Percentiles rank a stretch among this genome's conserved stretches.
phyloP scores from a whole-genome alignment of 805 yeast species.

The Candida nonsorbophila region DNA sequence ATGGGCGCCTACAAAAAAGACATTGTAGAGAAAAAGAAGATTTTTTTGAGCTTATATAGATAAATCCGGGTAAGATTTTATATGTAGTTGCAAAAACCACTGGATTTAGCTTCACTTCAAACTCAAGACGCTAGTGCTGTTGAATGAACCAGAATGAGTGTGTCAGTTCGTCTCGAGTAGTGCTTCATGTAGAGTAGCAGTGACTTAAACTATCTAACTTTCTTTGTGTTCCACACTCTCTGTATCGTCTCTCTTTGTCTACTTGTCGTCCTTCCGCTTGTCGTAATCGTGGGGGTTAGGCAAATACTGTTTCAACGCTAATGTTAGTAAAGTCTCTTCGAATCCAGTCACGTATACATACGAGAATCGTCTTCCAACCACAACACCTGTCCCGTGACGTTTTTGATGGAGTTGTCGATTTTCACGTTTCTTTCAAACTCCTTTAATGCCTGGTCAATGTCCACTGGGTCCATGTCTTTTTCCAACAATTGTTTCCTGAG shows the following conservation, averaged over 20 bases:
- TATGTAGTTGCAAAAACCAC: too few relatives aligned
- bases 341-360: constrained; percentile 12
- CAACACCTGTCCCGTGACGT: constrained; percentile 48
- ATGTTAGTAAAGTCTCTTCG: constrained; percentile 12
- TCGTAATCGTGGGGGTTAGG: constrained; percentile 64
- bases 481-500: constrained; percentile 56
- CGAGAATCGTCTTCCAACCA: constrained; percentile 56
- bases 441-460: constrained; percentile 45
- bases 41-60: too few relatives aligned
- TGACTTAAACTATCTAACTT: too few relatives aligned
- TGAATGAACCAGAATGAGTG: too few relatives aligned
- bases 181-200: too few relatives aligned
- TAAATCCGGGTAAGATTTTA: too few relatives aligned
- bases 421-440: constrained; percentile 57
- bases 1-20: constrained; percentile 72
- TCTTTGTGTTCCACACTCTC: too few relatives aligned
- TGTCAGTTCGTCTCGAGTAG: too few relatives aligned
- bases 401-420: constrained; percentile 50
- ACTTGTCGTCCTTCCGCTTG: constrained; percentile 16
- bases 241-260: too few relatives aligned
- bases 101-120: too few relatives aligned
- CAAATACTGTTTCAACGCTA: constrained; percentile 40
- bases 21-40: constrained; percentile 31
- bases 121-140: too few relatives aligned
- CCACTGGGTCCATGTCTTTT: constrained; percentile 53